phyloP scores from a whole-genome alignment of 768 basidiomycete species.

The Trametes villosa region DNA sequence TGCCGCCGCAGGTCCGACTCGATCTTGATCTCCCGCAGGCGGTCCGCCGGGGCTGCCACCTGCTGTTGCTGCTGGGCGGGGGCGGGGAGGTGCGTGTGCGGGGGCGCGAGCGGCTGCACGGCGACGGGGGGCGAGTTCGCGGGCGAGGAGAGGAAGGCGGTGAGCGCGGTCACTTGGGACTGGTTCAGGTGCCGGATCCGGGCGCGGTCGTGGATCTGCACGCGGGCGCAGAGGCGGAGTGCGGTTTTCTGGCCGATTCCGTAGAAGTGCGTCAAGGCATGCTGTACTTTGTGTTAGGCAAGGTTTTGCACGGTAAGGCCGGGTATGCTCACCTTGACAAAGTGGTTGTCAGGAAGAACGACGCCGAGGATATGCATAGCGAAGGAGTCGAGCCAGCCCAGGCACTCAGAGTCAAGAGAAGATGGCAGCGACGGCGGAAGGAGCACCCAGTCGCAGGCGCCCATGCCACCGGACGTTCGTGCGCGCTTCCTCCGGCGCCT shows the following conservation, averaged over 20 bases:
- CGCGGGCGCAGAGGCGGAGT: conserved; percentile 83
- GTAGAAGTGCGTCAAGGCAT: conserved; percentile 89
- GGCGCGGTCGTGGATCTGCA: conserved; percentile 88
- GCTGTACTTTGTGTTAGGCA: conserved; percentile 47
- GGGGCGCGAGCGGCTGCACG: conserved; percentile 66
- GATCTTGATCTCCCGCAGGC: conserved; percentile 75
- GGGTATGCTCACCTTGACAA: conserved; percentile 63
- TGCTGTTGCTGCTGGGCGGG: conserved; percentile 34
- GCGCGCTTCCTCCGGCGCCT: conserved; percentile 33
- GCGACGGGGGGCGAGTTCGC: conserved; percentile 70
- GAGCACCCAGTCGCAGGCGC: conserved; percentile 6
- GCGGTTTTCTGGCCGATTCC: conserved; percentile 82
- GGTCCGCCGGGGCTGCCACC: conserved; percentile 47
- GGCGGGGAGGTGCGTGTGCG: conserved; percentile 53
- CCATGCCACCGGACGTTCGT: conserved; percentile 8
- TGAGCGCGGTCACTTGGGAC: conserved; percentile 87
- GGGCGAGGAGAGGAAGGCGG: conserved; percentile 93
- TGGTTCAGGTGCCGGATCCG: conserved; percentile 83
- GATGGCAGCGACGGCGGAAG: conserved; percentile 10
- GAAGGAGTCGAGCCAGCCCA: background rate
- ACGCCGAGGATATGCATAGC: conserved; percentile 82
- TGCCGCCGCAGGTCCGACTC: conserved; percentile 85
- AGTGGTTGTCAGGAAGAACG: conserved; percentile 74
- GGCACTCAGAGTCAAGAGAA: background rate
- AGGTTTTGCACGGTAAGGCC: background rate